phyloP scores from a whole-genome alignment of 768 basidiomycete genomes.

The Tephrocybe sp. region DNA sequence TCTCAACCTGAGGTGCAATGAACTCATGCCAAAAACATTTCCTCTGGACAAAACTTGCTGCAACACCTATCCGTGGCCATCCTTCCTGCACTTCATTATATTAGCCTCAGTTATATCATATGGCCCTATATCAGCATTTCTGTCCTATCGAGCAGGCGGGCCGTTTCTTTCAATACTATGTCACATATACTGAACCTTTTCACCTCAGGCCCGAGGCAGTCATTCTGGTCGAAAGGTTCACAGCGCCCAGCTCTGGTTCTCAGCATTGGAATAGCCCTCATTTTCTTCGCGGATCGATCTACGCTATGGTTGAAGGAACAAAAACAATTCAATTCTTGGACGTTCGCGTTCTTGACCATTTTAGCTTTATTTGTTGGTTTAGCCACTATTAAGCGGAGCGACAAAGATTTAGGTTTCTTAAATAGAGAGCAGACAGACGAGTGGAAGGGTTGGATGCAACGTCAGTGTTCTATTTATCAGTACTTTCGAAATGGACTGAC shows the following conservation, averaged over 20 bases:
- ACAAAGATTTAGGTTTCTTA: conserved; percentile 85
- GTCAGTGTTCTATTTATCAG: conserved; percentile 39
- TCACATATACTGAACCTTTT: not conserved
- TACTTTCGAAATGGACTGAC: conserved; percentile 7
- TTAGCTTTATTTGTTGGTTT: conserved; percentile 57
- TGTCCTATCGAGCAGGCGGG: conserved; percentile 20
- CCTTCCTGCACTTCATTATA: conserved; percentile 53
- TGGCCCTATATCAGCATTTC: conserved; percentile 50
- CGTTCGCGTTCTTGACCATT: conserved; percentile 63
- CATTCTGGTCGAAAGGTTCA: conserved; percentile 29
- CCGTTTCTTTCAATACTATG: conserved; percentile 2
- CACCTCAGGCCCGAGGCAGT: conserved; percentile 5
- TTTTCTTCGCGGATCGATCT: conserved; percentile 84
- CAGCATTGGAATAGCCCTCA: conserved; percentile 63
- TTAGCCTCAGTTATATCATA: conserved; percentile 45
- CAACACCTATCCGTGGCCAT: conserved; percentile 69
- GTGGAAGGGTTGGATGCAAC: conserved; percentile 99
- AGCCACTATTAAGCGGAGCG: conserved; percentile 62
- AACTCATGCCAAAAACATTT: conserved; percentile 56
- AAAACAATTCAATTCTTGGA: conserved; percentile 74
- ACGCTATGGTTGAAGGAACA: conserved; percentile 88
- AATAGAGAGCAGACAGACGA: conserved; percentile 94
- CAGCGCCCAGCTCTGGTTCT: conserved; percentile 56
- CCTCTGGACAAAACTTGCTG: conserved; percentile 83
- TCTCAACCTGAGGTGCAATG: conserved; percentile 81